These are phyloP conservation scores for Penicillium malachiteum DNA, from an alignment of 495 filamentous ascomycete species.

Conservation along the genomic window DNA sequence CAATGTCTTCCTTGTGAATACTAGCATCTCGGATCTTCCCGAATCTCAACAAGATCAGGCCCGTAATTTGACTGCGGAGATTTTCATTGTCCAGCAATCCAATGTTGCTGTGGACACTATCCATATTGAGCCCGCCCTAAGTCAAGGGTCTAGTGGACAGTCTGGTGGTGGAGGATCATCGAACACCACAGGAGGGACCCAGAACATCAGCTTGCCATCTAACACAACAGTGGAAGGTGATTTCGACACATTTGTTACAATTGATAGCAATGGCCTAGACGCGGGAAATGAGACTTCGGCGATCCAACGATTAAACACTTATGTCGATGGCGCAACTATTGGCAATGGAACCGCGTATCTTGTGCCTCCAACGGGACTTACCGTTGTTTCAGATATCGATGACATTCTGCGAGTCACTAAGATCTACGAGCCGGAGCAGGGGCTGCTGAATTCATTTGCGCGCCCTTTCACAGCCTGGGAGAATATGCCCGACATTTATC, in stretches of 20 bases:
- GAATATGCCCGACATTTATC: constrained; percentile 76
- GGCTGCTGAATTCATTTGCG: constrained; percentile 75
- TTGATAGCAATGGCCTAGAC: constrained; percentile 47
- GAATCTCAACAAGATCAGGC: constrained; percentile 61
- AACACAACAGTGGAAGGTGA: constrained; percentile 64
- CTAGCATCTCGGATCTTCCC: constrained; percentile 57
- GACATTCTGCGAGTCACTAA: constrained; percentile 81
- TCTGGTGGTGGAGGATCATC: constrained; percentile 52
- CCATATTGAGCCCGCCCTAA: constrained; percentile 54
- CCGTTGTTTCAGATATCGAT: constrained; percentile 73
- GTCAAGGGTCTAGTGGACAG: constrained; percentile 48
- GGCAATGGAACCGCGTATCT: constrained; percentile 79
- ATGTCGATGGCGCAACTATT: constrained; percentile 57
- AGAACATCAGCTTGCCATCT: constrained; percentile 56
- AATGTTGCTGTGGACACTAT: constrained; percentile 59
- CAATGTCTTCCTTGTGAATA: constrained; percentile 66
- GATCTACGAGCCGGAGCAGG: constrained; percentile 72
- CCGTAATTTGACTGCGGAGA: constrained; percentile 67
- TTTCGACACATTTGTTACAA: constrained; percentile 64
- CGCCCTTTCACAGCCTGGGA: constrained; percentile 67
- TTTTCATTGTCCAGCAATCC: constrained; percentile 70
- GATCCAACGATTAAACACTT: constrained; percentile 66
- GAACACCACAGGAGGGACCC: constrained; percentile 53
- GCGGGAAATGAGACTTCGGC: constrained; percentile 59
- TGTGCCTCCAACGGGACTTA: constrained; percentile 63